A percentile compares a stretch with the other conserved stretches of the same genome.
Conservation (phyloP, 805 yeast genomes). For the Kluyveromyces nonfermentans region DNA sequence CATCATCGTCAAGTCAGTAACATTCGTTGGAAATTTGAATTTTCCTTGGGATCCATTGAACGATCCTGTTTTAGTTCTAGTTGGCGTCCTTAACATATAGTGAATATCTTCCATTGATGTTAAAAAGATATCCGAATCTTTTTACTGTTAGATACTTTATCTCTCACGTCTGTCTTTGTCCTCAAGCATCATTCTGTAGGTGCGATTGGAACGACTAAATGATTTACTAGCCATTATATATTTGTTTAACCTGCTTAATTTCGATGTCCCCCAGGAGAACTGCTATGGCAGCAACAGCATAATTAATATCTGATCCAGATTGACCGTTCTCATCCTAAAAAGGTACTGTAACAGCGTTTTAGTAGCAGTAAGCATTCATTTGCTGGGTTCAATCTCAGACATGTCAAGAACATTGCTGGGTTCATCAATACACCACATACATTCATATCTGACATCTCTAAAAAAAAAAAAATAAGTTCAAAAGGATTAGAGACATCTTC, state of each 20-base stretch:
- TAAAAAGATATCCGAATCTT: too few relatives aligned
- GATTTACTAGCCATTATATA: not conserved
- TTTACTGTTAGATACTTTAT: not conserved
- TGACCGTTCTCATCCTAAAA: not conserved
- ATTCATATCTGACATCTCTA: not conserved
- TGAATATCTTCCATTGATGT: not conserved
- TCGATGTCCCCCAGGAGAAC: not conserved
- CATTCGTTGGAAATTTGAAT: conserved; percentile 29
- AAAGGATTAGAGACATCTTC: too few relatives aligned
- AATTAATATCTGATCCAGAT: not conserved
- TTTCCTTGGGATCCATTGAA: conserved; percentile 33
- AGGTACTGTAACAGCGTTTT: not conserved
- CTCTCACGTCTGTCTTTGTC: not conserved
- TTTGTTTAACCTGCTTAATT: not conserved
- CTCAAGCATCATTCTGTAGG: not conserved
- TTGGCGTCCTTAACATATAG: conserved; percentile 22
- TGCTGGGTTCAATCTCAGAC: conserved; percentile 1
- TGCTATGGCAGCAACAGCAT: not conserved
- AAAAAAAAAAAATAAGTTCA: not conserved
- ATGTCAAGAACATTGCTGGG: not conserved
- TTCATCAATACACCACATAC: not conserved
- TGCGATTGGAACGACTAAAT: not conserved
- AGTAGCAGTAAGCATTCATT: not conserved
- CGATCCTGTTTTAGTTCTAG: conserved; percentile 30
- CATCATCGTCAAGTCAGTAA: conserved; percentile 6